phyloP scores from a whole-genome alignment of 805 yeast species.

The Candida fluviatilis region DNA sequence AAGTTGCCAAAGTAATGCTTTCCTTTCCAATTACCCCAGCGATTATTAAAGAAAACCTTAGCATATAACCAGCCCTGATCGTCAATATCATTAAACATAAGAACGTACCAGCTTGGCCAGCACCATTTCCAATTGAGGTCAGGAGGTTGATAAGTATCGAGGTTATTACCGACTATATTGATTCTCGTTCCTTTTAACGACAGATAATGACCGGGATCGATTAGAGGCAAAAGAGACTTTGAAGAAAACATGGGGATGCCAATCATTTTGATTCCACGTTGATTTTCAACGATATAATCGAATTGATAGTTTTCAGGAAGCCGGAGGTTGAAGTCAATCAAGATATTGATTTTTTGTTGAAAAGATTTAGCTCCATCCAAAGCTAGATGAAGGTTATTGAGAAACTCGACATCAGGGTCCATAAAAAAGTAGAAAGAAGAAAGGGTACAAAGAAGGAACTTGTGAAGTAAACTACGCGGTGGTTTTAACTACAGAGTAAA shows the following conservation, averaged over 20 bases:
- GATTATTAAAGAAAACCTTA: slow-evolving; percentile 39
- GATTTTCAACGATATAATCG: slow-evolving; percentile 50
- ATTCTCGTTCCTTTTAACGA: slow-evolving; percentile 38
- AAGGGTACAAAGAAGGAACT: no score
- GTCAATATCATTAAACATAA: slow-evolving; percentile 68
- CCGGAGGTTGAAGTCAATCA: slow-evolving; percentile 6
- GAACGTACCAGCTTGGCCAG: slow-evolving; percentile 70
- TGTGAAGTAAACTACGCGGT: no score
- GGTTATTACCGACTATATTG: slow-evolving; percentile 20
- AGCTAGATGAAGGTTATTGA: neutral
- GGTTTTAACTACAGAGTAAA: no score
- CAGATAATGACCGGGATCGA: slow-evolving; percentile 51
- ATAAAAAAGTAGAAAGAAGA: neutral
- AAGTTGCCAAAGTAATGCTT: slow-evolving; percentile 53
- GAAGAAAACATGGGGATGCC: slow-evolving; percentile 49
- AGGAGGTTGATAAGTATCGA: slow-evolving; percentile 45
- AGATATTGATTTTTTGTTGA: neutral
- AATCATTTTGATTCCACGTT: slow-evolving; percentile 48
- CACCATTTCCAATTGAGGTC: slow-evolving; percentile 62
- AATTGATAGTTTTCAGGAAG: slow-evolving; percentile 10
- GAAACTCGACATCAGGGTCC: slow-evolving; percentile 3
- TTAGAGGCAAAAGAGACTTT: slow-evolving; percentile 41
- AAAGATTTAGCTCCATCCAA: neutral
- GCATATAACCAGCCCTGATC: slow-evolving; percentile 85
- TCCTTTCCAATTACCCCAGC: slow-evolving; percentile 55